Evolutionary conservation across 768 basidiomycete species (phyloP).

Genomic region (Amanita subjunquillea): DNA sequence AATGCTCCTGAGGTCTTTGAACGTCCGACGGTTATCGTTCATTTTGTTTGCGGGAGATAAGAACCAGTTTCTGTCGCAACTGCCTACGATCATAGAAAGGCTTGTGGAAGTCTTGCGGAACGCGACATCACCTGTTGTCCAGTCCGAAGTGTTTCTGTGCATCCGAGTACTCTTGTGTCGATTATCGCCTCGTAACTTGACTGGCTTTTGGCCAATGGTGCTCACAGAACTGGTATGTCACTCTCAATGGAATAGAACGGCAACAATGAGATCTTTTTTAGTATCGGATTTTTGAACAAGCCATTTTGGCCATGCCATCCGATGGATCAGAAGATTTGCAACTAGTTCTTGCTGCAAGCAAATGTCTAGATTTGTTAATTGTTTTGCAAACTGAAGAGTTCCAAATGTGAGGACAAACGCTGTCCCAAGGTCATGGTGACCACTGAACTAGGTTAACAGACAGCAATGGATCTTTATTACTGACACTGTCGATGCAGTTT

Average conservation of each 20-base stretch:
- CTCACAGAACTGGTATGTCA: slow-evolving; percentile 75
- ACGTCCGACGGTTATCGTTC: slow-evolving; percentile 80
- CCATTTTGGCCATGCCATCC: slow-evolving; percentile 55
- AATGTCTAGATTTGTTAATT: slow-evolving; percentile 88
- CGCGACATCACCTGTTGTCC: slow-evolving; percentile 71
- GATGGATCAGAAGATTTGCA: slow-evolving; percentile 83
- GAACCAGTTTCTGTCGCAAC: slow-evolving; percentile 81
- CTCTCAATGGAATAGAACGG: neutral
- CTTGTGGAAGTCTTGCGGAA: slow-evolving; percentile 86
- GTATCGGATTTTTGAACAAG: slow-evolving; percentile 87
- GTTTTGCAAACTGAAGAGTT: slow-evolving; percentile 95
- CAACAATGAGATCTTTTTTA: slow-evolving; percentile 17
- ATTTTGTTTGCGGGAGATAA: slow-evolving; percentile 81
- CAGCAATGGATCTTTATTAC: slow-evolving; percentile 99
- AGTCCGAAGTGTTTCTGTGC: slow-evolving; percentile 92
- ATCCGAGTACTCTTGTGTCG: slow-evolving; percentile 86
- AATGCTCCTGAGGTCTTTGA: slow-evolving; percentile 77
- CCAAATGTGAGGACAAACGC: slow-evolving; percentile 59
- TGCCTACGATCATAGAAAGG: slow-evolving; percentile 95
- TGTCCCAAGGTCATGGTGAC: neutral
- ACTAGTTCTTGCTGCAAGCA: slow-evolving; percentile 81
- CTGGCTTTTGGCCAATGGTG: slow-evolving; percentile 95
- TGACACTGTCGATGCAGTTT: slow-evolving; percentile 92
- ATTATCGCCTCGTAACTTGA: slow-evolving; percentile 81
- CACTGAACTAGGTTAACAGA: slow-evolving; percentile 22